Evolutionary conservation across 1,284 basidiomycete genomes (phyloP).

Genomic region (Wallemia ichthyophaga): DNA sequence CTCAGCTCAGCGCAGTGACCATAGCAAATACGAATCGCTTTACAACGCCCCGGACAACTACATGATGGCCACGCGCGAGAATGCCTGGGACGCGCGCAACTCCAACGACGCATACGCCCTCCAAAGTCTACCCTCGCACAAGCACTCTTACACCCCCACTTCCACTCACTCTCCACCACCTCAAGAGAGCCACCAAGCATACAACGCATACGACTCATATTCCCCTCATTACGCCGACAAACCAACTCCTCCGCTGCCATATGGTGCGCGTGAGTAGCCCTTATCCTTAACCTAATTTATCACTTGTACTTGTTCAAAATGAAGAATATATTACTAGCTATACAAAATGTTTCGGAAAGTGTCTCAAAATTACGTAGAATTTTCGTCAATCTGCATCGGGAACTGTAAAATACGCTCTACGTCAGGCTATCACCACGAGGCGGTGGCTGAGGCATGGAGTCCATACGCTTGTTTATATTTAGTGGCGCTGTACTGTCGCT

Average conservation of each 20-base stretch:
- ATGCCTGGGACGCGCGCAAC: neutral
- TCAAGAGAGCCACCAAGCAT: neutral
- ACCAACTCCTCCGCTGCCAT: neutral
- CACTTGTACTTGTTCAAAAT: too few species aligned
- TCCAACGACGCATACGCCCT: neutral
- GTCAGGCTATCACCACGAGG: neutral
- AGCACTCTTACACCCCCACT: neutral
- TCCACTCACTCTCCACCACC: neutral
- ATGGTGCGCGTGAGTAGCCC: neutral
- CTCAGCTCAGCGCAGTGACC: constrained; percentile 36
- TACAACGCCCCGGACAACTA: neutral
- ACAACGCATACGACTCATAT: neutral
- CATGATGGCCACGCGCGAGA: neutral
- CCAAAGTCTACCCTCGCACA: neutral
- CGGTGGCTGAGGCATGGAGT: neutral
- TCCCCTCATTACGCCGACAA: neutral
- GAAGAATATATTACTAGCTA: too few species aligned
- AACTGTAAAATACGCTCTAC: neutral
- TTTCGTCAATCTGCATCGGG: too few species aligned
- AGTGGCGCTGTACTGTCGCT: neutral
- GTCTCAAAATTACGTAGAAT: too few species aligned
- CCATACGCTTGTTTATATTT: neutral
- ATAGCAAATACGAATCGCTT: constrained; percentile 33
- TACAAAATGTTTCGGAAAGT: too few species aligned
- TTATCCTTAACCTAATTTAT: too few species aligned